Base-by-base conservation (phyloP, 2,329 filamentous ascomycete genomes). In the Sclerotinia borealis region DNA sequence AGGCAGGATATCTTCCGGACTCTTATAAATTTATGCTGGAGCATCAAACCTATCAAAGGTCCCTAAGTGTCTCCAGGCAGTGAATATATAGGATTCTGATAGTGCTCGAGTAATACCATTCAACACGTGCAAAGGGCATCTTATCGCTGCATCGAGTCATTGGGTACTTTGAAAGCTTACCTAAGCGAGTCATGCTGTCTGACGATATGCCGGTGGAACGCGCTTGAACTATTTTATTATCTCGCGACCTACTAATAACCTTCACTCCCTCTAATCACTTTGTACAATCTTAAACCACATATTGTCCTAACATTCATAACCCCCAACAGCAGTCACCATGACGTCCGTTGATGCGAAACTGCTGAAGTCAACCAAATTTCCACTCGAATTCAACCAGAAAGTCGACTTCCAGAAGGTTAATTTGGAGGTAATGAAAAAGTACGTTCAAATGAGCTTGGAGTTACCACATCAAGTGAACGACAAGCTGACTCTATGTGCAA, bases 331-430 rank as follows among this genome's bases (percentile, higher is more conserved):
- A 27, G 39, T 39, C 43, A 55, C 31, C 22, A 95, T 95, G 91
- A 88, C 89, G 61, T 90, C 86, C 68, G 91, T 95, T 66, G 93
- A 97, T 77, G 88, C 90, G 68, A 96, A 96, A 81, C 85, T 96
- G 72, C 80, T 97, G 63, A 91, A 89, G 82, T 88, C 88, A 76
- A 98, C 93, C 63, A 97, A 96, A 74, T 98, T 97, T 68, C 95
- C 95, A 51, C 83, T 88, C 9, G 92, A 97, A 74, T 99, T 98
- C 79, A 93, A 85, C 74, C 87, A 91, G 75, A 97, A 97, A 80
- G 95, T 99, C 68, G 93, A 99, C 80, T 96, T 96, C 85, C 86
- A 88, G 71, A 98, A 98, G 80, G 92, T 99, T 77, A 97, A 99
- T 75, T 82, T 96, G 58, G 92, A 96, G 76, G 91, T 99, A 63